Conservation (phyloP, 495 filamentous ascomycete genomes). For the Aspergillus nidulans region DNA sequence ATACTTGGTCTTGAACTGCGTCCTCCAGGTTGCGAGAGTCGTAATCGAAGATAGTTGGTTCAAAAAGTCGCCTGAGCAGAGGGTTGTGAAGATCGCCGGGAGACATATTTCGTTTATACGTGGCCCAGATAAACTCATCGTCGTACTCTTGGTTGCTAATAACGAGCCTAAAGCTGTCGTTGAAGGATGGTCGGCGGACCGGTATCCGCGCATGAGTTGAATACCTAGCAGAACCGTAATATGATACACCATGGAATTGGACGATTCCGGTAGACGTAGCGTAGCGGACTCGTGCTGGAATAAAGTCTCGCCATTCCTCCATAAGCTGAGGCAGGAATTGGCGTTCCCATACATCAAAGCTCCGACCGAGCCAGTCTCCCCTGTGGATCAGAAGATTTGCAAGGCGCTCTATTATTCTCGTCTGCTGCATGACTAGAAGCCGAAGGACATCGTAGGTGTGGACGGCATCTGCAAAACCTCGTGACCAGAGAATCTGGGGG, state of each 20-base stretch:
- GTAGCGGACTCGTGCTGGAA: constrained; percentile 35
- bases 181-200: constrained; percentile 13
- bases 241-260: constrained; percentile 15
- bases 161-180: constrained; percentile 6
- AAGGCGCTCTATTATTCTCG: constrained; percentile 17
- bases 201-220: constrained; percentile 7
- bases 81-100: constrained; percentile 14
- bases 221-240: background rate
- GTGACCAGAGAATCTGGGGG: constrained; percentile 19
- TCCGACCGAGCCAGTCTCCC: constrained; percentile 19
- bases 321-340: constrained; percentile 38
- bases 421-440: constrained; percentile 31
- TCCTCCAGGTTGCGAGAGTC: background rate
- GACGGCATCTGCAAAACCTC: constrained; percentile 32
- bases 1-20: background rate
- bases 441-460: constrained; percentile 34
- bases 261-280: constrained; percentile 25
- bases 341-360: constrained; percentile 24
- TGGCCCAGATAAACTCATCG: constrained; percentile 22
- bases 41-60: background rate
- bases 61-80: constrained; percentile 24
- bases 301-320: constrained; percentile 47
- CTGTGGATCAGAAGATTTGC: constrained; percentile 15
- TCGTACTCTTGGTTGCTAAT: constrained; percentile 12
- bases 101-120: background rate